Conservation (phyloP, 495 filamentous ascomycete genomes). For the Aspergillus hancockii region DNA sequence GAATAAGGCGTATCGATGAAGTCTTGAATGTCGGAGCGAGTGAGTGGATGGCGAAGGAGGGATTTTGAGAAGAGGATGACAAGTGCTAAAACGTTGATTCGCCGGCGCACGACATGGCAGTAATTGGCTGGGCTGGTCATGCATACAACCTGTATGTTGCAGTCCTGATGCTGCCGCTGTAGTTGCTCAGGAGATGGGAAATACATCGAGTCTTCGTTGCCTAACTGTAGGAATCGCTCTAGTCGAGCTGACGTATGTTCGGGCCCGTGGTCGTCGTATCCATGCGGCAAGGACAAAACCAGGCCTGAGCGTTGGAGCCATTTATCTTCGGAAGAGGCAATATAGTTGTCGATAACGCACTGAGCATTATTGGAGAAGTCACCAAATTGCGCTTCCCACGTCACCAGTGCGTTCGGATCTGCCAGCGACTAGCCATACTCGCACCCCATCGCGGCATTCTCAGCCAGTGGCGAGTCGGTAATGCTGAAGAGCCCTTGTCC, state of each 20-base stretch:
- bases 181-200: constrained; percentile 78
- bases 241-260: constrained; percentile 90
- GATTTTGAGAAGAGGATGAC: constrained; percentile 90
- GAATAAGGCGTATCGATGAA: constrained; percentile 81
- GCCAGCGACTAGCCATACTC: constrained; percentile 98
- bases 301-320: constrained; percentile 89
- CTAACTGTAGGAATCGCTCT: constrained; percentile 85
- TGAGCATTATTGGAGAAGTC: constrained; percentile 99
- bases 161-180: constrained; percentile 87
- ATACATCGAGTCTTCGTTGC: constrained; percentile 84
- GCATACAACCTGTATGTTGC: constrained; percentile 90
- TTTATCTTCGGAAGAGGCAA: constrained; percentile 85
- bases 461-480: constrained; percentile 93
- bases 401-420: constrained; percentile 92
- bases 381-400: constrained; percentile 99
- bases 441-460: constrained; percentile 93
- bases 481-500: constrained; percentile 94
- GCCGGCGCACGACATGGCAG: constrained; percentile 83
- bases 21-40: constrained; percentile 79
- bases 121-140: constrained; percentile 81
- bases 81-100: constrained; percentile 69
- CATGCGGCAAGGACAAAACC: constrained; percentile 82
- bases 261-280: constrained; percentile 88
- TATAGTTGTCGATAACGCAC: constrained; percentile 88
- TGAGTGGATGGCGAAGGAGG: constrained; percentile 81